Evolutionary conservation across 495 filamentous ascomycete genomes (phyloP).

Genomic region (Penicillium riverlandense): DNA sequence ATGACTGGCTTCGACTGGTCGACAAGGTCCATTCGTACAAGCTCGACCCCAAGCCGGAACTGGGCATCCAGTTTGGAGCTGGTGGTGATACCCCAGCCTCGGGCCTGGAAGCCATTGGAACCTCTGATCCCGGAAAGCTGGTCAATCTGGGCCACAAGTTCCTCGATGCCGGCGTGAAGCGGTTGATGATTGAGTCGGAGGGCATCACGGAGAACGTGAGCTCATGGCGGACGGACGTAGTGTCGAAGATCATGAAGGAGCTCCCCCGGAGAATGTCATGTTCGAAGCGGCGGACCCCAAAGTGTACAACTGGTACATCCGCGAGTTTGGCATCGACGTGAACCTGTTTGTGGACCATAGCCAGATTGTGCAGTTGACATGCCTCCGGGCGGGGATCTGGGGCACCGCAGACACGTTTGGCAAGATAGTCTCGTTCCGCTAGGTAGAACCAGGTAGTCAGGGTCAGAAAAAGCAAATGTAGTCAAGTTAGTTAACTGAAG

Average conservation of each 20-base stretch:
- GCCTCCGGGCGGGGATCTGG: slow-evolving; percentile 50
- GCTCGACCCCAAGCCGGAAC: slow-evolving; percentile 50
- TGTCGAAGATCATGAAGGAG: slow-evolving; percentile 46
- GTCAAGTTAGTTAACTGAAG: too few relatives aligned
- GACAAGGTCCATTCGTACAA: slow-evolving; percentile 45
- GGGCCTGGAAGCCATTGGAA: slow-evolving; percentile 42
- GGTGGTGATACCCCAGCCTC: slow-evolving; percentile 48
- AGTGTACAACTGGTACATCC: slow-evolving; percentile 54
- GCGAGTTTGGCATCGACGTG: slow-evolving; percentile 53
- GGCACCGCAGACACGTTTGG: slow-evolving; percentile 50
- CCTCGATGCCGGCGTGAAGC: slow-evolving; percentile 48
- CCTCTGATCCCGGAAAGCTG: slow-evolving; percentile 45
- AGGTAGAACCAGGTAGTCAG: slow-evolving; percentile 11
- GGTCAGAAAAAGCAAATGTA: too few relatives aligned
- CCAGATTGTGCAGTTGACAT: slow-evolving; percentile 52
- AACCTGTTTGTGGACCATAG: slow-evolving; percentile 56
- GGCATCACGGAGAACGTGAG: slow-evolving; percentile 55
- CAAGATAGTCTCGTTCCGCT: slow-evolving; percentile 47
- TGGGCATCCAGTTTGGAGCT: slow-evolving; percentile 55
- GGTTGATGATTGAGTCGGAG: slow-evolving; percentile 57
- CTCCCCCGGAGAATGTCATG: slow-evolving; percentile 51
- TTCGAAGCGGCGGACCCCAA: slow-evolving; percentile 54
- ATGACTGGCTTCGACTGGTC: slow-evolving; percentile 51
- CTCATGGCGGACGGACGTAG: slow-evolving; percentile 50
- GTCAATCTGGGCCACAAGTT: slow-evolving; percentile 45